Conservation (phyloP, 2,329 filamentous ascomycete genomes). For the Aspergillus sojae region DNA sequence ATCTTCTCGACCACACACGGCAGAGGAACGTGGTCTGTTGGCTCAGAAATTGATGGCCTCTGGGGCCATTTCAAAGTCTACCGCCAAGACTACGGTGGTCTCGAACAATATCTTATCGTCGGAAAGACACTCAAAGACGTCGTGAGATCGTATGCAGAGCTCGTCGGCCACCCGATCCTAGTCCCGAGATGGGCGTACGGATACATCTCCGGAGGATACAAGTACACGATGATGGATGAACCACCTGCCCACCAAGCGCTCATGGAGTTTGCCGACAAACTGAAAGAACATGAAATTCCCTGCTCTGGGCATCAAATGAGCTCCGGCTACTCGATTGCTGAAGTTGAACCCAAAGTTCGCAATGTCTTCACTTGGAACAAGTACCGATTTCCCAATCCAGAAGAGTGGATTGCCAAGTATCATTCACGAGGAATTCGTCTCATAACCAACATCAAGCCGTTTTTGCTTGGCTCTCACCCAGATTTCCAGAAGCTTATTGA, state of each 20-base stretch:
- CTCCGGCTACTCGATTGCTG: conserved; percentile 71
- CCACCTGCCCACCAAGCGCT: conserved; percentile 60
- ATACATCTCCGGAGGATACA: conserved; percentile 70
- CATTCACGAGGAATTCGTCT: conserved; percentile 67
- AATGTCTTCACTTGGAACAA: conserved; percentile 74
- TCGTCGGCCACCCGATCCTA: conserved; percentile 69
- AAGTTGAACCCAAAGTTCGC: conserved; percentile 67
- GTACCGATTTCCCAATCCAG: conserved; percentile 69
- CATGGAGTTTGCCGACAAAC: conserved; percentile 62
- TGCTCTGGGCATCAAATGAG: conserved; percentile 74
- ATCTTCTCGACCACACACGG: conserved; percentile 69
- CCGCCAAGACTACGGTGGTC: conserved; percentile 70
- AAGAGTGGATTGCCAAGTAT: conserved; percentile 63
- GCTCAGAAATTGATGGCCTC: conserved; percentile 73
- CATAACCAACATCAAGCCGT: conserved; percentile 74
- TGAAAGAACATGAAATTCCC: conserved; percentile 67
- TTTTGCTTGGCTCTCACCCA: conserved; percentile 68
- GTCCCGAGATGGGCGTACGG: conserved; percentile 74
- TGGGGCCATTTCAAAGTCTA: conserved; percentile 77
- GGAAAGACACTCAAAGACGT: conserved; percentile 68
- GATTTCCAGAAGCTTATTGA: conserved; percentile 65
- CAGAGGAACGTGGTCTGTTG: conserved; percentile 66
- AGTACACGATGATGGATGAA: conserved; percentile 61
- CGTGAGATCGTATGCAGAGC: conserved; percentile 65
- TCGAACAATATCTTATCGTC: conserved; percentile 71